Conservation (phyloP, 192 early-diverging fungal species). For the Lobosporangium transversale region DNA sequence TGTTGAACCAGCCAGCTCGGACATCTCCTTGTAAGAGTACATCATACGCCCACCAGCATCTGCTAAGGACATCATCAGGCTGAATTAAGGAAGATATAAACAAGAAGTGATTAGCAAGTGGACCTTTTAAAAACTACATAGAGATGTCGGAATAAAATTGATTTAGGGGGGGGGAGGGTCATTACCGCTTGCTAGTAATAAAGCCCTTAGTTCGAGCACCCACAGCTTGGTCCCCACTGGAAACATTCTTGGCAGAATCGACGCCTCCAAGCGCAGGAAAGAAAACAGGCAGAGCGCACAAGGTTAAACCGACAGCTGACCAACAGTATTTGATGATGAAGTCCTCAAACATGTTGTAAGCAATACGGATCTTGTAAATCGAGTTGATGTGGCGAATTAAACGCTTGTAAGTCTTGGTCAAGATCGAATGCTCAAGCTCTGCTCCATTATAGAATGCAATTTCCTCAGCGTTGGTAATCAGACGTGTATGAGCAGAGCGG, state of each 20-base stretch:
- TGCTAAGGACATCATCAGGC: conserved; percentile 87
- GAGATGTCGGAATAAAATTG: no score
- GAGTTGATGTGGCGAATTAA: conserved; percentile 89
- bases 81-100: conserved; percentile 56
- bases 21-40: conserved; percentile 94
- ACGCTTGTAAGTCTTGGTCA: conserved; percentile 77
- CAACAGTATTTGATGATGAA: conserved; percentile 98
- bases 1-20: conserved; percentile 91
- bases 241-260: conserved; percentile 39
- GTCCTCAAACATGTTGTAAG: conserved; percentile 94
- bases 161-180: neutral
- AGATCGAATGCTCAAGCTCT: conserved; percentile 84
- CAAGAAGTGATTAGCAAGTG: neutral
- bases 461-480: conserved; percentile 97
- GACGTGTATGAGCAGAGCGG: conserved; percentile 90
- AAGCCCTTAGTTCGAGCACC: conserved; percentile 82
- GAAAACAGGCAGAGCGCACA: conserved; percentile 91
- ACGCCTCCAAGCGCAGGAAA: conserved; percentile 67
- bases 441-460: conserved; percentile 93
- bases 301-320: conserved; percentile 89
- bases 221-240: conserved; percentile 55
- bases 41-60: conserved; percentile 97
- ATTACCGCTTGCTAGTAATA: conserved; percentile 86
- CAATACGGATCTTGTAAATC: conserved; percentile 86
- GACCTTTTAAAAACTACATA: neutral